Percentiles rank a stretch among this genome's conserved stretches.
Evolutionary conservation across 805 yeast species (phyloP).

Genomic region (Ogataea pignaliae): DNA sequence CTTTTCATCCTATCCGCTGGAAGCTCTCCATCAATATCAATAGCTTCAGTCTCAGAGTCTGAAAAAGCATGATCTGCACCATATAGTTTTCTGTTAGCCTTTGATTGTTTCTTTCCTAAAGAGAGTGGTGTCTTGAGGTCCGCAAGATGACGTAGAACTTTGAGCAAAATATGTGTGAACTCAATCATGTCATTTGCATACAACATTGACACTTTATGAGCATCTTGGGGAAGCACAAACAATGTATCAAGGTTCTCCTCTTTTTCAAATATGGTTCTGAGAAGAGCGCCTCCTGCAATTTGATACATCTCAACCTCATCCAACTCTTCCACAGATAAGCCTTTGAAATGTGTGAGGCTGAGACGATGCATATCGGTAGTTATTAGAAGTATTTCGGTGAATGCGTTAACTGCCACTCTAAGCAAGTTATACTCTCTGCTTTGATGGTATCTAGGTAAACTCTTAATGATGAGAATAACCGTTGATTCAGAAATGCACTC

Average conservation of each 20-base stretch:
- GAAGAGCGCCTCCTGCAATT: slow-evolving; percentile 33
- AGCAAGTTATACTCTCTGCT: slow-evolving; percentile 52
- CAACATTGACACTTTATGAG: slow-evolving; percentile 57
- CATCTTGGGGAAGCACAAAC: slow-evolving; percentile 55
- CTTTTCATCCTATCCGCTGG: slow-evolving; percentile 12
- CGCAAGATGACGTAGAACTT: slow-evolving; percentile 62
- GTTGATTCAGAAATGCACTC: slow-evolving; percentile 58
- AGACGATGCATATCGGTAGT: slow-evolving; percentile 31
- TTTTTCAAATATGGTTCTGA: slow-evolving; percentile 63
- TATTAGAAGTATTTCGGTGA: slow-evolving; percentile 55
- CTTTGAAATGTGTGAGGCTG: slow-evolving; percentile 37
- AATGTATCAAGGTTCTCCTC: slow-evolving; percentile 54
- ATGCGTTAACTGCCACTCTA: slow-evolving; percentile 66
- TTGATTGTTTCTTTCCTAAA: slow-evolving; percentile 17
- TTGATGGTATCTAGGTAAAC: slow-evolving; percentile 36
- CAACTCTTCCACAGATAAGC: slow-evolving; percentile 38
- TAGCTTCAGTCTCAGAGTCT: slow-evolving; percentile 23
- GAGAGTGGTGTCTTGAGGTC: slow-evolving; percentile 39
- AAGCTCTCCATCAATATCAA: slow-evolving; percentile 22
- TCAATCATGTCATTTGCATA: slow-evolving; percentile 60
- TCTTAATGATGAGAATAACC: slow-evolving; percentile 44
- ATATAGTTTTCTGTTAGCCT: slow-evolving; percentile 2
- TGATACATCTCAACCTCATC: slow-evolving; percentile 34
- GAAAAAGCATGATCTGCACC: slow-evolving; percentile 22
- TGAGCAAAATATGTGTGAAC: slow-evolving; percentile 59